Conservation (phyloP, 352 stramenopile genomes). For the Peronospora tabacina region DNA sequence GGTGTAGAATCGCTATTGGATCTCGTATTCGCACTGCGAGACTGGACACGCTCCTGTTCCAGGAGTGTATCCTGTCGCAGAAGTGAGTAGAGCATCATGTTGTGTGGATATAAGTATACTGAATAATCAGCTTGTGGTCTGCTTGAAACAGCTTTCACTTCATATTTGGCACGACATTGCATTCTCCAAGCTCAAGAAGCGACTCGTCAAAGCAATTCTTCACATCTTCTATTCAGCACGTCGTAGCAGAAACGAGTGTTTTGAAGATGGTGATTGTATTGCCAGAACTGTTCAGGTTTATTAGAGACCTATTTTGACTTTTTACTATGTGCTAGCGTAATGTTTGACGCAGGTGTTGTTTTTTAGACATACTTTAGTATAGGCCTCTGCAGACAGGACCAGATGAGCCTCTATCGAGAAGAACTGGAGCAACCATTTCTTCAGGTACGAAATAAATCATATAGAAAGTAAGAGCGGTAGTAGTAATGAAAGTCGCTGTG, state of each 20-base stretch:
- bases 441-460: slow-evolving; percentile 25
- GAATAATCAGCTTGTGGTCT: neutral
- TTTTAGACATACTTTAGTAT: slow-evolving; percentile 73
- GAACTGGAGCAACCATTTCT: slow-evolving; percentile 70
- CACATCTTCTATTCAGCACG: slow-evolving; percentile 57
- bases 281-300: slow-evolving; percentile 58
- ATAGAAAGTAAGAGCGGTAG: neutral
- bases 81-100: slow-evolving; percentile 31
- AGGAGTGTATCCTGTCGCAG: slow-evolving; percentile 73
- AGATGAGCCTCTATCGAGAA: slow-evolving; percentile 76
- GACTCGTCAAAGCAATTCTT: slow-evolving; percentile 53
- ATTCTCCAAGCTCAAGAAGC: slow-evolving; percentile 63
- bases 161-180: slow-evolving; percentile 83
- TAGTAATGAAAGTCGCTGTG: neutral
- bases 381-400: slow-evolving; percentile 62
- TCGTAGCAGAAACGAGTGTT: slow-evolving; percentile 45
- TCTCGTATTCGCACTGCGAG: slow-evolving; percentile 80
- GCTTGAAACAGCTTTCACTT: slow-evolving; percentile 49
- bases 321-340: neutral
- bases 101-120: neutral
- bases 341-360: neutral
- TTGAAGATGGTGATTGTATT: slow-evolving; percentile 66
- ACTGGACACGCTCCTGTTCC: slow-evolving; percentile 75
- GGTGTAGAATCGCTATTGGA: slow-evolving; percentile 78
- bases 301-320: neutral